These are phyloP conservation scores for Cadophora sp. DNA, from an alignment of 2,329 filamentous ascomycete species.

Conservation along the genomic window DNA sequence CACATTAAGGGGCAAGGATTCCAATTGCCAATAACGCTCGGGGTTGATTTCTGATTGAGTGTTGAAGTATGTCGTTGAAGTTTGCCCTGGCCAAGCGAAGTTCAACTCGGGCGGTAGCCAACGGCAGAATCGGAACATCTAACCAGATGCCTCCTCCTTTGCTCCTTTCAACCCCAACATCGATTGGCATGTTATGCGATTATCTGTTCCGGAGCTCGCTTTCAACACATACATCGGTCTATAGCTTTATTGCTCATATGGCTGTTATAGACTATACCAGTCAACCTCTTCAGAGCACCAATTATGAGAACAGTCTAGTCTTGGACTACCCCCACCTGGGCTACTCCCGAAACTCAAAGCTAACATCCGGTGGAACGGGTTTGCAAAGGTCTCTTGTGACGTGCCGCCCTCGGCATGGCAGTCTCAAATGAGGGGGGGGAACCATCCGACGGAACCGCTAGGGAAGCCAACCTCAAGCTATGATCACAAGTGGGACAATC, in stretches of 20 bases:
- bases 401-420: not conserved
- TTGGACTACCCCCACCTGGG: not conserved
- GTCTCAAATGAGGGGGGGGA: not conserved
- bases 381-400: not conserved
- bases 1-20: not conserved
- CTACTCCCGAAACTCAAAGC: not conserved
- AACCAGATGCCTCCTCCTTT: too few relatives aligned
- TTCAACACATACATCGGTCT: too few relatives aligned
- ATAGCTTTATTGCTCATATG: too few relatives aligned
- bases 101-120: not conserved
- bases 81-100: not conserved
- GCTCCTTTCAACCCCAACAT: too few relatives aligned
- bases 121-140: not conserved
- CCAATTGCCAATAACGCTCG: slow-evolving; percentile 1
- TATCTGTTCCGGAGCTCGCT: too few relatives aligned
- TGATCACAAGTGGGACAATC: not conserved
- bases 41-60: not conserved
- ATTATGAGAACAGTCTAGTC: not conserved
- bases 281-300: not conserved
- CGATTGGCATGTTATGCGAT: too few relatives aligned
- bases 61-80: slow-evolving; percentile 1
- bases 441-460: slow-evolving; percentile 8
- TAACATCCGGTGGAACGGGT: slow-evolving; percentile 8
- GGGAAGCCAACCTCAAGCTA: not conserved
- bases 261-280: too few relatives aligned